Evolutionary conservation across 257 asterid species (phyloP), one percentile per base, ranked within the genome.

Genomic region (Gardenia jasminoides): DNA sequence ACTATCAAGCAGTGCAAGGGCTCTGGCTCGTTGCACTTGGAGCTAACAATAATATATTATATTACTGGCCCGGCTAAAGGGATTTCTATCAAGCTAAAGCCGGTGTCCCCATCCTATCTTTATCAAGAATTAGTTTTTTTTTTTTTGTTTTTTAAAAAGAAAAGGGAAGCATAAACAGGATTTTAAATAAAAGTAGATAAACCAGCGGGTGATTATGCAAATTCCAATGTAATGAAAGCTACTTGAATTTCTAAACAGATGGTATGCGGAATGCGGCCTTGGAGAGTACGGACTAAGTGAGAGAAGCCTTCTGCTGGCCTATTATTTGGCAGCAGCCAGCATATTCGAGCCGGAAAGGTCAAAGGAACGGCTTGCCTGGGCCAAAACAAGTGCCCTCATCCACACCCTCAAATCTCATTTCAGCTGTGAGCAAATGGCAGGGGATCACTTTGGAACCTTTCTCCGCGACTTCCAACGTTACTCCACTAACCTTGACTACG

Each of bases 301-400:
- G 44, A 81, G 79, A 78, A 86, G 75, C 48, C 83, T 88, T 44
- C 67, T 93, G 7, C 17, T 46, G 3, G 80, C 79, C 0, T 96
- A 90, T 76, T 89, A 83, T 76, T 39, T 86, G 20, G 95, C 96
- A 0, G 89, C 94, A 0, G 90, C 99, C 0, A 83, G 87, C 50
- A 43, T 85, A 11, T 96, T 85, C 39, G 98, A 91, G 82, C 94
- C 97, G 0, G 93, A 91, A 67, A 86, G 82, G 69, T 85, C 94
- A 0, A 76, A 72, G 17, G 86, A 78, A 85, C 88, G 99, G 5
- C 81, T 88, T 5, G 91, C 92, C 1, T 96, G 98, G 98, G 89
- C 93, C 5, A 93, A 96, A 85, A 96, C 97, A 0, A 69, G 85
- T 0, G 87, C 88, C 31, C 79, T 96, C 72, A 75, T 93, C 54